Conservation (phyloP, 192 early-diverging fungal genomes). For the Gigaspora rosea region DNA sequence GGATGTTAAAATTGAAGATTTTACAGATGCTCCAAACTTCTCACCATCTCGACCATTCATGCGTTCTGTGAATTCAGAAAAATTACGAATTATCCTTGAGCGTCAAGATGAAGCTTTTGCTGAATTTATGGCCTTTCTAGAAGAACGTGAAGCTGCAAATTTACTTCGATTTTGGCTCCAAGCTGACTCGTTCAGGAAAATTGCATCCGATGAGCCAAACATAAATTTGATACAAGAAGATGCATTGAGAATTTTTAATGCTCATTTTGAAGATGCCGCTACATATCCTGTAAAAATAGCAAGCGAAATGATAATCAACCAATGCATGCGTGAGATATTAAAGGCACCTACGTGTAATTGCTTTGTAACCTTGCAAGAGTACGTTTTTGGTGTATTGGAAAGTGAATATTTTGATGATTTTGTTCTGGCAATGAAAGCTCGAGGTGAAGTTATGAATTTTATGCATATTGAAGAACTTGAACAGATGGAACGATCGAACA, state of each 20-base stretch:
- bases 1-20: background rate
- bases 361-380: constrained; percentile 11
- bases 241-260: constrained; percentile 22
- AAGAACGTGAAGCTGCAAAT: background rate
- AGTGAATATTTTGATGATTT: constrained; percentile 24
- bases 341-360: constrained; percentile 12
- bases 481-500: background rate
- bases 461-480: background rate
- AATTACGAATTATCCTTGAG: constrained; percentile 20
- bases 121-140: constrained; percentile 27
- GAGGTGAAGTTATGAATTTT: constrained; percentile 21
- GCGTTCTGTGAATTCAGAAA: background rate
- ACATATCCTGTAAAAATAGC: constrained; percentile 4
- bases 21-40: background rate
- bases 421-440: constrained; percentile 6
- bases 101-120: background rate
- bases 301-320: background rate
- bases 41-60: background rate
- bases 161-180: constrained; percentile 30
- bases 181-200: constrained; percentile 21
- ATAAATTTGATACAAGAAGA: constrained; percentile 22
- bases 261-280: constrained; percentile 17
- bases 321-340: background rate
- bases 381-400: constrained; percentile 15
- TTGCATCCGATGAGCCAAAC: constrained; percentile 12